Evolutionary conservation across 768 basidiomycete genomes (phyloP).

Genomic region (Boletus patriciae): DNA sequence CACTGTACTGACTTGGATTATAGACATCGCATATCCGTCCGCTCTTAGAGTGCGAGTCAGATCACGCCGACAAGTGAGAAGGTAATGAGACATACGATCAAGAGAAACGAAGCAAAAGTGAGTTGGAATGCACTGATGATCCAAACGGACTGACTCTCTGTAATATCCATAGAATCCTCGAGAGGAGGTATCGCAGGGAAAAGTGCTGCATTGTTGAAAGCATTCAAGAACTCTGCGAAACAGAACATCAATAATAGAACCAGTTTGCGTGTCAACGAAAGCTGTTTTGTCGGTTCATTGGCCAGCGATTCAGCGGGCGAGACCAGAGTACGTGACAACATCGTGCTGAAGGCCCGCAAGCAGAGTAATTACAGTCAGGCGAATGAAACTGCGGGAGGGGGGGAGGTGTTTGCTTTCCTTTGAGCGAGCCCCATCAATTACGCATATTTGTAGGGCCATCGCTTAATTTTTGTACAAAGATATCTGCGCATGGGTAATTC

Average conservation of each 20-base stretch:
- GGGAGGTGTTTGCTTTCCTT: no score
- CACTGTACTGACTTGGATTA: constrained; percentile 30
- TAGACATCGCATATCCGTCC: constrained; percentile 29
- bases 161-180: constrained; percentile 11
- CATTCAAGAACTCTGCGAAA: constrained; percentile 44
- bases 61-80: background rate
- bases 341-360: background rate
- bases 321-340: constrained; percentile 4
- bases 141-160: constrained; percentile 31
- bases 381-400: background rate
- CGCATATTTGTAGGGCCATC: background rate
- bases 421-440: background rate
- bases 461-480: background rate
- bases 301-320: background rate
- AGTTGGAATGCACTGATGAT: constrained; percentile 45
- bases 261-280: constrained; percentile 29
- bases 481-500: background rate
- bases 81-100: constrained; percentile 18
- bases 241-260: constrained; percentile 40
- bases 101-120: constrained; percentile 45
- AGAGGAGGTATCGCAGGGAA: constrained; percentile 42
- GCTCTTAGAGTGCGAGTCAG: constrained; percentile 22
- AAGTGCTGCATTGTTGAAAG: constrained; percentile 43
- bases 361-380: background rate
- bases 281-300: constrained; percentile 3